A percentile compares a stretch with the other conserved stretches of the same genome.
These are phyloP conservation scores for Amoebophrya sp. DNA, from an alignment of 169 alveolate genomes.

Conservation along the genomic window DNA sequence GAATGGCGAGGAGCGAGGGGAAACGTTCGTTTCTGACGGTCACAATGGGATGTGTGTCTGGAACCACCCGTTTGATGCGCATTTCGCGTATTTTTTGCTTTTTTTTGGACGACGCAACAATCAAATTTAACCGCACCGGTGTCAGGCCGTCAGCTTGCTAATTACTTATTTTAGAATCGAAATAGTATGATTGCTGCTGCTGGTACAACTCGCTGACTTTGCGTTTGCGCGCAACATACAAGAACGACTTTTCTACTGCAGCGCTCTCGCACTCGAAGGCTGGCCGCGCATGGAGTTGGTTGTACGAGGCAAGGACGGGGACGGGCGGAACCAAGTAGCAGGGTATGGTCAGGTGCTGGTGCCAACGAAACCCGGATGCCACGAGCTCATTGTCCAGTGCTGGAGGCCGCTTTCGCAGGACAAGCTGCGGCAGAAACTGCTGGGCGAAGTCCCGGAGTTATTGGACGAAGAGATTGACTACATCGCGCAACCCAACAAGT, in stretches of 20 bases:
- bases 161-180: background rate
- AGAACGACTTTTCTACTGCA: too few species aligned
- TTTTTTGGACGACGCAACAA: too few species aligned
- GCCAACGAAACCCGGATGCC: background rate
- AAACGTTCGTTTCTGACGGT: background rate
- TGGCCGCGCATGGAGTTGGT: background rate
- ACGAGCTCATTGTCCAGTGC: background rate
- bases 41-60: background rate
- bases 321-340: background rate
- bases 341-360: background rate
- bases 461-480: background rate
- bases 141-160: too few species aligned
- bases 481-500: background rate
- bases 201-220: too few species aligned
- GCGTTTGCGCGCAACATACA: too few species aligned
- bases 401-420: background rate
- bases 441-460: background rate
- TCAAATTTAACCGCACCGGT: too few species aligned
- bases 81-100: background rate
- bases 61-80: background rate
- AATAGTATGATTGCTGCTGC: background rate
- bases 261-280: background rate
- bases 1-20: background rate
- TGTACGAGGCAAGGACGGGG: background rate
- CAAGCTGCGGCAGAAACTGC: background rate